Evolutionary conservation across 164 flowering plant species (phyloP), one percentile per base, ranked within the genome.

Genomic region (Vitis cinerea): DNA sequence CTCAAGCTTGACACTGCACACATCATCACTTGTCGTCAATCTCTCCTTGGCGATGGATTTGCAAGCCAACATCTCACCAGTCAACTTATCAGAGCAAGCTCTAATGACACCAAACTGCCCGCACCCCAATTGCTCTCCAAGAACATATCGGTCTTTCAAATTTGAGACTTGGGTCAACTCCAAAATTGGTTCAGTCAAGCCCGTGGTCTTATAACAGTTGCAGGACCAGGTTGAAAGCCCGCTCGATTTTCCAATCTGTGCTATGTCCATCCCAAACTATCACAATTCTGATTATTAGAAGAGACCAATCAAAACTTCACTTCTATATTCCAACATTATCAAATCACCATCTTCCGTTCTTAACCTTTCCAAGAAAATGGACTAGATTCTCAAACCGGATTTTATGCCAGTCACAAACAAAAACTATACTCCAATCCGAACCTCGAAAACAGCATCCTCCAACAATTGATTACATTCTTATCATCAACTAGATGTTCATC

Each of bases 91-190:
- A 0, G 79, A 67, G 53, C 85, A 79, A 44, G 56, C 72, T 64
- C 80, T 69, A 55, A 79, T 82, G 14, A 79, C 75, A 47, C 85
- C 85, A 65, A 82, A 82, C 44, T 75, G 82, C 15, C 85, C 85
- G 77, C 77, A 74, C 16, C 83, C 83, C 59, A 82, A 68, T 51
- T 79, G 79, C 54, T 75, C 73, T 6, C 80, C 79, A 44, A 78
- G 79, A 51, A 75, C 58, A 54, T 78, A 78, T 19, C 65, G 67
- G 54, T 81, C 81, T 47, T 60, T 75, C 31, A 81, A 63, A 61
- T 67, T 70, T 0, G 74, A 62, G 9, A 70, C 52, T 48, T 73
- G 70, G 19, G 64, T 74, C 4, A 81, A 12, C 9, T 71, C 79
- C 63, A 78, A 59, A 65, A 81, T 78, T 3, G 83, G 75, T 13